Evolutionary conservation across 2,329 filamentous ascomycete genomes (phyloP), one percentile per base, ranked within the genome.

Genomic region (Chrysosporium keratinophilum): DNA sequence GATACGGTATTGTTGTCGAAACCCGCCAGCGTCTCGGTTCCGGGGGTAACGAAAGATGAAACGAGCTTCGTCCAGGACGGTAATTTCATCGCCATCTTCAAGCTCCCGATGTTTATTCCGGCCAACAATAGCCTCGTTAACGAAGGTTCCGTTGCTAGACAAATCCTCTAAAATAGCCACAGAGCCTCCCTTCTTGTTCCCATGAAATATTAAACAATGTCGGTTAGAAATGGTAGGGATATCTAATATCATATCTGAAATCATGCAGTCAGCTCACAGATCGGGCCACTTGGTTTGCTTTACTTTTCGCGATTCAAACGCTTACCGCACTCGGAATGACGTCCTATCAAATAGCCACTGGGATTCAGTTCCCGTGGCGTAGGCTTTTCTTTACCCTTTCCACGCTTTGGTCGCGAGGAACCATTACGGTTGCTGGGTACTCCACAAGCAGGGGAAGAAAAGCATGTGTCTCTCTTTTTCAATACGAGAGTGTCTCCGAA

Each of bases 131-230:
- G 84, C 85, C 62, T 96, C 89, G 64, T 97, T 97, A 62, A 98
- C 85, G 66, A 90, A 98, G 0, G 94, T 98, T 49, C 93, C 93
- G 66, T 98, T 98, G 65, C 84, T 93, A 5, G 93, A 98, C 17
- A 97, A 73, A 68, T 98, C 93, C 67, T 98, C 90, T 4, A 98
- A 71, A 11, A 97, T 79, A 7, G 88, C 91, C 41, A 82, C 71
- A 0, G 75, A 65, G 57, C 77, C 75, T 34, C 81, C 79, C 49
- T 74, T 72, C 58, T 75, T 78, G 59, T 78, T 81, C 65, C 84
- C 78, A 48, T 74, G 67, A 60, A 76, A 74, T 51, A 77, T 59
- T 43, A 76, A 59, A 81, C 77, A 60, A 76, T 78, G 68, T 3
- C 90, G 80, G 65, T 97, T 97, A 15, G 90, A 96, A 42, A 96